These are phyloP conservation scores for Cercospora sp. DNA, from an alignment of 2,329 filamentous ascomycete species.

Conservation along the genomic window DNA sequence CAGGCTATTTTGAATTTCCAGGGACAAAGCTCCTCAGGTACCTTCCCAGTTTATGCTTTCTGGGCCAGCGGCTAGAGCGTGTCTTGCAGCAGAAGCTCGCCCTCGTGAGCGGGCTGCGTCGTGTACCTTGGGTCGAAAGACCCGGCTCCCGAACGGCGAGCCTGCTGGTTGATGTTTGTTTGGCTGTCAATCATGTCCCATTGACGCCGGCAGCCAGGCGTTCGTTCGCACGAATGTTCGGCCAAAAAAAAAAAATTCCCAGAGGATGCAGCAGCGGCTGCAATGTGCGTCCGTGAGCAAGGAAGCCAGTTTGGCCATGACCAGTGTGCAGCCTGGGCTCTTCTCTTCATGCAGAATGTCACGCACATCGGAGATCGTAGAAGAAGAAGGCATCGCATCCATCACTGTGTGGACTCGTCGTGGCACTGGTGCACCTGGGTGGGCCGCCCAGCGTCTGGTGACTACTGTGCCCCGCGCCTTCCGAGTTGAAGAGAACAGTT, in stretches of 20 bases:
- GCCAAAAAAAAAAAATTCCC: background rate
- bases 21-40: conserved; percentile 7
- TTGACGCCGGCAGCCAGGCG: background rate
- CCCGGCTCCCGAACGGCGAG: background rate
- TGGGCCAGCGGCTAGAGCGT: background rate
- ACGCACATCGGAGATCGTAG: conserved; percentile 1
- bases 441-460: background rate
- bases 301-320: conserved; percentile 1
- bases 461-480: background rate
- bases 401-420: background rate
- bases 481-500: background rate
- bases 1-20: background rate
- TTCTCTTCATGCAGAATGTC: conserved; percentile 2
- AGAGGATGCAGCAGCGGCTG: background rate
- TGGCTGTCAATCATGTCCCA: background rate
- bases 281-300: conserved; percentile 1
- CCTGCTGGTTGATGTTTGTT: background rate
- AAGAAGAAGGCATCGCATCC: background rate
- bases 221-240: background rate
- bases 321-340: conserved; percentile 5
- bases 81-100: conserved; percentile 6
- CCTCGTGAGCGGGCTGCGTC: background rate
- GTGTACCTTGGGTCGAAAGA: background rate
- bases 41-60: conserved; percentile 1
- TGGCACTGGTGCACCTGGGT: background rate